phyloP scores from a whole-genome alignment of 2,329 filamentous ascomycete species.

The Helicocarpus griseus region DNA sequence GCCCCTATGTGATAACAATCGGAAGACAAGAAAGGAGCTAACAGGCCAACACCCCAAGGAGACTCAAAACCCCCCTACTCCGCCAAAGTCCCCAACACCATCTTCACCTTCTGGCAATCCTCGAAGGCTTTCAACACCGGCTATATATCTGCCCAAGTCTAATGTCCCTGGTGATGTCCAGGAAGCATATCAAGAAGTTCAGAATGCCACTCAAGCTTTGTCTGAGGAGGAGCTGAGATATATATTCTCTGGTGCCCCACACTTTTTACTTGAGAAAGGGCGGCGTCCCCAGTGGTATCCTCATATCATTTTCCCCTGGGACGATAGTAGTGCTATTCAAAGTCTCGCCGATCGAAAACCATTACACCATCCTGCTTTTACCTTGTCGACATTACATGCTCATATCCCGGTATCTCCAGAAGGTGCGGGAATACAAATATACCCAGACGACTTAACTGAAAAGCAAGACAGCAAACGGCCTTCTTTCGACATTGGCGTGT shows the following conservation, averaged over 20 bases:
- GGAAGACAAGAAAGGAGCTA: neutral
- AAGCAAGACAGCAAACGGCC: constrained; percentile 23
- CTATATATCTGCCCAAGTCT: neutral
- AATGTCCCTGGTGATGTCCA: constrained; percentile 9
- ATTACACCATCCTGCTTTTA: constrained; percentile 33
- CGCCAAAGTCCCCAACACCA: neutral
- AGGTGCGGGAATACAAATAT: constrained; percentile 19
- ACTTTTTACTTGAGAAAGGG: constrained; percentile 36
- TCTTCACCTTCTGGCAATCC: neutral
- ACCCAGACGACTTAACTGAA: constrained; percentile 1
- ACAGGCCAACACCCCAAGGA: neutral
- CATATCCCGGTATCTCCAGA: constrained; percentile 34
- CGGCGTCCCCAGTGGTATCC: constrained; percentile 31
- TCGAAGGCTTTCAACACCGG: neutral
- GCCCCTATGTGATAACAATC: neutral
- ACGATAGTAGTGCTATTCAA: constrained; percentile 30
- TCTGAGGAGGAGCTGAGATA: constrained; percentile 28
- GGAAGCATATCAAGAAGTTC: constrained; percentile 7
- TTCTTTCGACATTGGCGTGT: constrained; percentile 35
- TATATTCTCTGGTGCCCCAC: constrained; percentile 35
- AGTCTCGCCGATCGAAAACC: constrained; percentile 31
- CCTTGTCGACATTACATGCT: constrained; percentile 34
- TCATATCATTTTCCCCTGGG: constrained; percentile 37
- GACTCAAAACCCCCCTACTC: neutral
- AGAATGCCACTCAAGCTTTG: constrained; percentile 4